Evolutionary conservation across 1,284 basidiomycete genomes (phyloP).

Genomic region (Boletus coffeatus): DNA sequence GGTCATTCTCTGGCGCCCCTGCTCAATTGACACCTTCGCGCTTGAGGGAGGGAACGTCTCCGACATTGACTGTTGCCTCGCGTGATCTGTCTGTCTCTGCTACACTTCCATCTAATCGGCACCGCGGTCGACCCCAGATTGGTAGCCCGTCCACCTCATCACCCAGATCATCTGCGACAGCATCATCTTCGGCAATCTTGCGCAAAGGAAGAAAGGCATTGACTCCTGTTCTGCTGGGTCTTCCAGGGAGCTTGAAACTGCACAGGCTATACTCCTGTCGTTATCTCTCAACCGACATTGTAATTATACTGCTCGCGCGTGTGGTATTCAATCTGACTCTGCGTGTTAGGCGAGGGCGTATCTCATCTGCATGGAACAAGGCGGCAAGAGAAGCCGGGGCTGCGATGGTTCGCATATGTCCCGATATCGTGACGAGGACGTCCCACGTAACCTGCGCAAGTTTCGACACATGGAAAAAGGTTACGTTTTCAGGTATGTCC

Average conservation of each 20-base stretch:
- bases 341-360: slow-evolving; percentile 23
- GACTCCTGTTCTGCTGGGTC: slow-evolving; percentile 15
- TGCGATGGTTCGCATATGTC: slow-evolving; percentile 42
- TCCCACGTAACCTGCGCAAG: slow-evolving; percentile 36
- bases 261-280: slow-evolving; percentile 11
- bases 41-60: slow-evolving; percentile 14
- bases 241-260: slow-evolving; percentile 5
- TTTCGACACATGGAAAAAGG: slow-evolving; percentile 50
- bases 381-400: slow-evolving; percentile 35
- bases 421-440: slow-evolving; percentile 43
- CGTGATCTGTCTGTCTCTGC: slow-evolving; percentile 17
- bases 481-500: slow-evolving; percentile 41
- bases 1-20: slow-evolving; percentile 7
- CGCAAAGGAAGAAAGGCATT: slow-evolving; percentile 7
- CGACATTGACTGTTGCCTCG: slow-evolving; percentile 10
- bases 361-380: slow-evolving; percentile 39
- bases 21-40: slow-evolving; percentile 6
- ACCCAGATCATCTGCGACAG: slow-evolving; percentile 4
- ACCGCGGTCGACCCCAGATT: slow-evolving; percentile 2
- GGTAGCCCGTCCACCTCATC: slow-evolving; percentile 11
- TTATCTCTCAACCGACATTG: slow-evolving; percentile 23
- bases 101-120: slow-evolving; percentile 12
- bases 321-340: slow-evolving; percentile 2
- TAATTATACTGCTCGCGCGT: slow-evolving; percentile 10
- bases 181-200: slow-evolving; percentile 1